Evolutionary conservation across 1,139 yeast species (phyloP).

Genomic region (Debaryomyces psychrophilus): DNA sequence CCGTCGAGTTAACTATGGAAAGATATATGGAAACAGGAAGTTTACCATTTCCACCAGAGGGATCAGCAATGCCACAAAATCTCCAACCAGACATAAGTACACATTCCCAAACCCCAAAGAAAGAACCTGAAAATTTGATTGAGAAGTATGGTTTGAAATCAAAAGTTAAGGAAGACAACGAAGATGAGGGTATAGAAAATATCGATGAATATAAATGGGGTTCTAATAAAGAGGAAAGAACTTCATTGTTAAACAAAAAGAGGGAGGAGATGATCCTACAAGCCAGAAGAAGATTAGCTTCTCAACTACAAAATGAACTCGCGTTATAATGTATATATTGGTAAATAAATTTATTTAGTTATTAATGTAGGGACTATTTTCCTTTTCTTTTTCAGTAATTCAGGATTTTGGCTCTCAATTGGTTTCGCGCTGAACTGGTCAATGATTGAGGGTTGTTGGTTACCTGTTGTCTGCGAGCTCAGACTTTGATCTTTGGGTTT

Average conservation of each 20-base stretch:
- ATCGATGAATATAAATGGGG: conserved; percentile 21
- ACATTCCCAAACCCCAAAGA: conserved; percentile 11
- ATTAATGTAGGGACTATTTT: conserved; percentile 51
- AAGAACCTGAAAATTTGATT: conserved; percentile 33
- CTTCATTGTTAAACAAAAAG: conserved; percentile 27
- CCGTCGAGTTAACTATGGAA: conserved; percentile 80
- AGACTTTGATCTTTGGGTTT: not conserved
- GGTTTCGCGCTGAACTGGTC: conserved; percentile 18
- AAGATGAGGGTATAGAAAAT: conserved; percentile 13
- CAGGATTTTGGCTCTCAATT: conserved; percentile 8
- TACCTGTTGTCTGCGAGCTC: not conserved
- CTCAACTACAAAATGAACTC: conserved; percentile 36
- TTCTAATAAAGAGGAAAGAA: conserved; percentile 23
- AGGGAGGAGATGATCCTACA: conserved; percentile 48
- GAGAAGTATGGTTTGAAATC: conserved; percentile 39
- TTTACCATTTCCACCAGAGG: conserved; percentile 69
- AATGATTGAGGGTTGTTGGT: conserved; percentile 11
- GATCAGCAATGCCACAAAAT: conserved; percentile 19
- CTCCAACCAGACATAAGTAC: conserved; percentile 4
- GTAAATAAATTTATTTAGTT: conserved; percentile 14
- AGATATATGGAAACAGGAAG: conserved; percentile 64
- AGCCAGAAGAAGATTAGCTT: conserved; percentile 46
- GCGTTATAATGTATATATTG: conserved; percentile 11
- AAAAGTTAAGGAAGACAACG: conserved; percentile 19
- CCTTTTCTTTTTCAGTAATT: conserved; percentile 37